Evolutionary conservation across 768 basidiomycete species (phyloP), one percentile per base, ranked within the genome.

Genomic region (Solioccasus polychromus): DNA sequence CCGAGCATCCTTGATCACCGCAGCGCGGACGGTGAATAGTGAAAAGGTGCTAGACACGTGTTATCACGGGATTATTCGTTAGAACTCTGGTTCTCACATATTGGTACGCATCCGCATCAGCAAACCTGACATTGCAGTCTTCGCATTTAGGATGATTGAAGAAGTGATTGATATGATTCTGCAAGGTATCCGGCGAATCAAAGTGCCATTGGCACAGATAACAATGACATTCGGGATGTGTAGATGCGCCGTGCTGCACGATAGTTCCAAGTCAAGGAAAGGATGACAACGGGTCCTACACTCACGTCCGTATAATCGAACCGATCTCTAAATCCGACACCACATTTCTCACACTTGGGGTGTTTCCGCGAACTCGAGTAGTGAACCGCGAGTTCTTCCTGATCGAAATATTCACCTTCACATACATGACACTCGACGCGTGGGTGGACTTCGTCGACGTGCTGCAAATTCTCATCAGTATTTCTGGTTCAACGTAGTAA

Each of bases 121-220:
- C 50, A 45, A 76, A 77, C 24, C 74, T 72, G 35, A 67, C 40
- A n/a, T 61, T 54, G 41, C 77, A 79, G 24, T 60, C 54, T 20
- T 57, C 48, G 44, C 78, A 78, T 42, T 69, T 71, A 3, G 78
- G 74, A 57, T 79, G 78, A 15, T 51, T 58, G 19, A 64, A 59
- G 15, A 77, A 76, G 10, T 63, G 61, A 17, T 48, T 59, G 52
- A 71, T 73, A 48, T 79, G 77, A 24, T 60, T 62, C 35, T 69
- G 63, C 20, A 74, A 48, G 17, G 62, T 54, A 19, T 69, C 66
- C 2, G 57, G 39, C 12, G 63, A 62, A 31, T 70, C 66, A 45
- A 78, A 78, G 26, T 67, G 67, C 44, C 67, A 63, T 8, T 61
- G 64, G 52, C 76, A 78, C 4, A 54, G 43, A 28, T 57, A 51